phyloP scores from a whole-genome alignment of 2,329 filamentous ascomycete genomes.

The Trichoderma sp. region DNA sequence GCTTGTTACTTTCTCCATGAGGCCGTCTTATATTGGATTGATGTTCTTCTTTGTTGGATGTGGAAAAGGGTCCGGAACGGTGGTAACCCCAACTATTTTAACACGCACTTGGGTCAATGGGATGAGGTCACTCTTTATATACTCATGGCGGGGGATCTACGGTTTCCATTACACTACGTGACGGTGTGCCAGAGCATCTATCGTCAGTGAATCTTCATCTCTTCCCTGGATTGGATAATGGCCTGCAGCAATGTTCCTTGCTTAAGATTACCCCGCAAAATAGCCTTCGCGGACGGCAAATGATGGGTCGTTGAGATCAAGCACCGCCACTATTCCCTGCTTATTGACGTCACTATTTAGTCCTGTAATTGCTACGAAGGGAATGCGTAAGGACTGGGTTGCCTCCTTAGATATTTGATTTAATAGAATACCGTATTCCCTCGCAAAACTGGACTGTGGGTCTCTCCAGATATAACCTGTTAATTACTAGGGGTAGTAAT shows the following conservation, averaged over 20 bases:
- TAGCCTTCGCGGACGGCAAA: neutral
- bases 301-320: neutral
- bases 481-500: no score
- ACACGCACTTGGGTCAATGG: neutral
- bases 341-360: conserved; percentile 3
- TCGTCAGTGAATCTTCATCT: neutral
- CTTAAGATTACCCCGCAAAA: conserved; percentile 8
- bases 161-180: neutral
- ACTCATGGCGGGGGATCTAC: neutral
- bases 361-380: neutral
- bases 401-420: neutral
- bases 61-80: neutral
- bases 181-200: neutral
- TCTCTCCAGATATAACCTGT: neutral
- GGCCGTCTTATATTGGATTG: neutral
- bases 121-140: neutral
- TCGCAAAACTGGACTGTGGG: neutral
- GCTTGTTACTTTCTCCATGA: neutral
- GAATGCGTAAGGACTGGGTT: neutral
- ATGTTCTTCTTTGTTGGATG: neutral
- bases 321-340: neutral
- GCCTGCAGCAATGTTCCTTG: neutral
- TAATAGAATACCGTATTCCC: neutral
- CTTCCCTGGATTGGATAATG: neutral
- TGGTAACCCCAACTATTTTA: neutral